Conservation (phyloP, 192 early-diverging fungal genomes). For the Chytriomyces sp. region DNA sequence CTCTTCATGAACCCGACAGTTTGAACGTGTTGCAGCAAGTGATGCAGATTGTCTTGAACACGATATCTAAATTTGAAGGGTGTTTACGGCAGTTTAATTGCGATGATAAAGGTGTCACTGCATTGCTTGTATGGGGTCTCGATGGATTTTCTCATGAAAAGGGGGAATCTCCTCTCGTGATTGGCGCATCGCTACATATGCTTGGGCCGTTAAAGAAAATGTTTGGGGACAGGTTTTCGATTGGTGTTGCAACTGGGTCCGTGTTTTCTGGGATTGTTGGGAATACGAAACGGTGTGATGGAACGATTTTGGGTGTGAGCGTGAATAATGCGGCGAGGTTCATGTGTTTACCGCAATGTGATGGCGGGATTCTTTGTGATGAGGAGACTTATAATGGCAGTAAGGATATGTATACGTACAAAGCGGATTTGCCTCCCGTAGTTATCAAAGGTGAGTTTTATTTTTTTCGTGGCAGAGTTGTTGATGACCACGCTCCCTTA, state of each 20-base stretch:
- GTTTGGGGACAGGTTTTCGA: constrained; percentile 32
- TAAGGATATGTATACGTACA: constrained; percentile 12
- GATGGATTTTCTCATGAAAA: constrained; percentile 40
- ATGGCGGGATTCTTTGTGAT: constrained; percentile 34
- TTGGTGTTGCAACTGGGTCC: constrained; percentile 27
- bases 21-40: constrained; percentile 22
- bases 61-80: constrained; percentile 21
- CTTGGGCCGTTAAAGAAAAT: neutral
- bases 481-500: neutral
- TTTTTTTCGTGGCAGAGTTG: constrained; percentile 1
- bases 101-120: constrained; percentile 38
- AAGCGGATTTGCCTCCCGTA: constrained; percentile 3
- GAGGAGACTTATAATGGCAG: constrained; percentile 24
- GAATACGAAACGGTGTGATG: constrained; percentile 32
- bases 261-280: constrained; percentile 41
- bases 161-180: constrained; percentile 25
- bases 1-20: constrained; percentile 11
- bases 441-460: constrained; percentile 10
- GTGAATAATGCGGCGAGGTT: constrained; percentile 36
- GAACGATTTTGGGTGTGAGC: constrained; percentile 27
- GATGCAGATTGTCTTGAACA: constrained; percentile 12
- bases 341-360: constrained; percentile 30
- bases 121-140: constrained; percentile 34
- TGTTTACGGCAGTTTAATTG: constrained; percentile 36
- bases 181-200: constrained; percentile 30